A percentile compares a stretch with the other conserved stretches of the same genome.
Evolutionary conservation across 225 moss, liverwort and hornwort species (phyloP).

Genomic region (Antitrichia curtipendula): DNA sequence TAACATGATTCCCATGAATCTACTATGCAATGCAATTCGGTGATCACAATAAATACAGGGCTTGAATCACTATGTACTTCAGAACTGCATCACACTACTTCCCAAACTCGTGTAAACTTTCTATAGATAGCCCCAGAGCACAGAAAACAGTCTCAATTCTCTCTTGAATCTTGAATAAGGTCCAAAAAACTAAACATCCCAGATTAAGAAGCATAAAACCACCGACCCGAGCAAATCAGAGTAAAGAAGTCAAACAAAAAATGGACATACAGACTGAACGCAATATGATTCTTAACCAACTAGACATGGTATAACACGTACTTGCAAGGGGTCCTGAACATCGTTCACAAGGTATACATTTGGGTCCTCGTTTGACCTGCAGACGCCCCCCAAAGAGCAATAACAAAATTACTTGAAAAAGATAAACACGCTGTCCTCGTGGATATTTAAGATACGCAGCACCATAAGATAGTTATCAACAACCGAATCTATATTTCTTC

Average conservation of each 20-base stretch:
- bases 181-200: neutral
- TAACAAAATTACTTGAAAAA: neutral
- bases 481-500: neutral
- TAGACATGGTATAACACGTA: neutral
- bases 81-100: conserved; percentile 22
- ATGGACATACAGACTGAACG: neutral
- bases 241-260: neutral
- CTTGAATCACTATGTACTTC: neutral
- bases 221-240: neutral
- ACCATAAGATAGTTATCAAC: neutral
- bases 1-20: neutral
- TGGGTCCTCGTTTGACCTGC: conserved; percentile 85
- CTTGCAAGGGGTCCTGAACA: conserved; percentile 93
- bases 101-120: conserved; percentile 26
- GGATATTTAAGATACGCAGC: neutral
- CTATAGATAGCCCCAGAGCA: neutral
- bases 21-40: neutral
- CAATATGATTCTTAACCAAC: neutral
- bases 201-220: neutral
- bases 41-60: neutral
- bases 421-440: neutral
- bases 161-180: neutral
- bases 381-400: neutral
- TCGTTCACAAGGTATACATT: conserved; percentile 99
- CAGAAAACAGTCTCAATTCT: neutral